A percentile compares a stretch with the other conserved stretches of the same genome.
phyloP scores from a whole-genome alignment of 2,329 filamentous ascomycete genomes.

The Clonostachys chloroleuca region DNA sequence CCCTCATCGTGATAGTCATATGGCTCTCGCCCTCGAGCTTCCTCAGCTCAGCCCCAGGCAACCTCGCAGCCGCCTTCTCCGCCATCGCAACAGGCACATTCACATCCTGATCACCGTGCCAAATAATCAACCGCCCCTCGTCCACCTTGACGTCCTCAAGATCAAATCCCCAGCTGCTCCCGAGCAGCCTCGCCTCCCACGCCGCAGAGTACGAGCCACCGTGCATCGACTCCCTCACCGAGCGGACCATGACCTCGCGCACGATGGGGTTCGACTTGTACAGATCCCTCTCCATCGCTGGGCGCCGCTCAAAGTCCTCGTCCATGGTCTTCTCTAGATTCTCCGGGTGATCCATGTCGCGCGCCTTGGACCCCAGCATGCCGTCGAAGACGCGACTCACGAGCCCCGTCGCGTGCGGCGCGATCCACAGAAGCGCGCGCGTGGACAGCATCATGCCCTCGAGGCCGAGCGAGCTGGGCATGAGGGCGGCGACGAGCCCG shows the following conservation, averaged over 20 bases:
- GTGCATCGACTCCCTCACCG: constrained; percentile 5
- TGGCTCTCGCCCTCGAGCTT: no score
- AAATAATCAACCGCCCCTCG: neutral
- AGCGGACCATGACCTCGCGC: constrained; percentile 1
- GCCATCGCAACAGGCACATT: neutral
- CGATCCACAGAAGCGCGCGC: constrained; percentile 4
- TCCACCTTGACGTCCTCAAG: constrained; percentile 5
- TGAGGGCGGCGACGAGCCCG: constrained; percentile 8
- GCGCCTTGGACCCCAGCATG: constrained; percentile 3
- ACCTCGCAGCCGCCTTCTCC: neutral
- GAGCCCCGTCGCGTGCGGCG: constrained; percentile 1
- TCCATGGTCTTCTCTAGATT: constrained; percentile 1
- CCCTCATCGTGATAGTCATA: no score
- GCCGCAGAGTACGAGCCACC: neutral
- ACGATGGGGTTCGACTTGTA: constrained; percentile 2
- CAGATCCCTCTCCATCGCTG: constrained; percentile 2
- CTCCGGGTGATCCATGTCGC: constrained; percentile 5
- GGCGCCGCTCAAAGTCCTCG: neutral
- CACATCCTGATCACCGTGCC: constrained; percentile 5
- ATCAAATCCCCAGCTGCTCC: constrained; percentile 9
- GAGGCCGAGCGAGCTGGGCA: constrained; percentile 4
- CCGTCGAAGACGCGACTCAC: constrained; percentile 1
- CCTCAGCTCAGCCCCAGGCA: no score
- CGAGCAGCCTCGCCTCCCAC: constrained; percentile 4
- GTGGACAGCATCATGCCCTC: constrained; percentile 7